Percentiles rank a stretch among this genome's conserved stretches.
Conservation (phyloP, 2,329 filamentous ascomycete genomes). For the Arthrinium puccinioides region DNA sequence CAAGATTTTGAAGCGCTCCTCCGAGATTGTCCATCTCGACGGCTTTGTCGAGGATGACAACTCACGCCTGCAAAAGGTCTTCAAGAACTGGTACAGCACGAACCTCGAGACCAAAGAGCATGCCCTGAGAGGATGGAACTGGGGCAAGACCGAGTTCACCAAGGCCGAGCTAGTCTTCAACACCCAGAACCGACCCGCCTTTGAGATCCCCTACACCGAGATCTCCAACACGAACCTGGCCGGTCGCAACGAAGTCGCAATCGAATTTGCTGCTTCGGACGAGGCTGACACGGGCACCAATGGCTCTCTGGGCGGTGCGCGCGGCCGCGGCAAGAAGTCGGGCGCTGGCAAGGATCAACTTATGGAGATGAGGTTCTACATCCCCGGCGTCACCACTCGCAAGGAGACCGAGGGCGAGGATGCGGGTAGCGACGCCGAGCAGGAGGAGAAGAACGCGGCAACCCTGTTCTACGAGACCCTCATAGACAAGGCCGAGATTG, state of each 20-base stretch:
- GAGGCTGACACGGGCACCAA: constrained; percentile 67
- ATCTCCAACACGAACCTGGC: constrained; percentile 97
- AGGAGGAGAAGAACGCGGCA: constrained; percentile 89
- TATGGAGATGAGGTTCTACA: constrained; percentile 98
- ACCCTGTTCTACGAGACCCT: constrained; percentile 97
- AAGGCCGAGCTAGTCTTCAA: constrained; percentile 95
- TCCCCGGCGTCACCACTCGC: constrained; percentile 81
- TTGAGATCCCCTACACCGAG: constrained; percentile 94
- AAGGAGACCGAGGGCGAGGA: constrained; percentile 69
- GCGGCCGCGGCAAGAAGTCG: constrained; percentile 77
- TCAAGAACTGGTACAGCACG: constrained; percentile 97
- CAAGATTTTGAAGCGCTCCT: constrained; percentile 79
- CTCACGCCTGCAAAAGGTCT: constrained; percentile 82
- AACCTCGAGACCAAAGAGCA: constrained; percentile 90
- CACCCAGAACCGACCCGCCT: constrained; percentile 91
- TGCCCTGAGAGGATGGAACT: constrained; percentile 95
- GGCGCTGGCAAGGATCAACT: constrained; percentile 86
- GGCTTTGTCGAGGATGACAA: constrained; percentile 93
- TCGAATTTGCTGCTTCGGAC: constrained; percentile 78
- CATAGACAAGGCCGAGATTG: constrained; percentile 98
- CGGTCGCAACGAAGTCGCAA: constrained; percentile 93
- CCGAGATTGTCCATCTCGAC: constrained; percentile 85
- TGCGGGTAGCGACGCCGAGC: constrained; percentile 57
- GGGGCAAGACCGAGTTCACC: constrained; percentile 95
- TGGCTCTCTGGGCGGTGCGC: constrained; percentile 65